Evolutionary conservation across 75 land plant species (phyloP).

Genomic region (Pseudotsuga menziesii): DNA sequence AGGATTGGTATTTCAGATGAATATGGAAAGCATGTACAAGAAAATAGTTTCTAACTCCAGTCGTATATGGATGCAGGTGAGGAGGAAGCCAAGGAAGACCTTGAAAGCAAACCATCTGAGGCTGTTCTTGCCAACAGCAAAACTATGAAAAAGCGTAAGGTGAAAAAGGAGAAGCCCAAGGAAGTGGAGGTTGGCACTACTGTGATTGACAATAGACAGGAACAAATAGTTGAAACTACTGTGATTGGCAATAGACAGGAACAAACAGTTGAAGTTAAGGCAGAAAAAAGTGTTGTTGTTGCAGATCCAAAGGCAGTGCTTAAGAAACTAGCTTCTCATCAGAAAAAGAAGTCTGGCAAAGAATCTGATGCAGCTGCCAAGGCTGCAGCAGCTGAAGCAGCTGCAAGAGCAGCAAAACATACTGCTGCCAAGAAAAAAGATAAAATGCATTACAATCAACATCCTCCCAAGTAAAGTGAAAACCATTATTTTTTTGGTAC

Average conservation of each 20-base stretch:
- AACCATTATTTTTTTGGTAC: background rate
- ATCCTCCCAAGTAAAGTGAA: conserved; percentile 18
- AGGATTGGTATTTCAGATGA: background rate
- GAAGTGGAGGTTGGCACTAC: conserved; percentile 2
- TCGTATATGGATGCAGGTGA: background rate
- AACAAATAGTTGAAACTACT: conserved; percentile 5
- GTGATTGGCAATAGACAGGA: background rate
- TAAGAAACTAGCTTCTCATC: conserved; percentile 20
- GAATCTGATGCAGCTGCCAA: conserved; percentile 25
- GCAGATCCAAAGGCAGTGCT: conserved; percentile 18
- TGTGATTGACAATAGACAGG: background rate
- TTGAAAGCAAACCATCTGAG: conserved; percentile 4
- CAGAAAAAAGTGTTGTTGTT: conserved; percentile 1
- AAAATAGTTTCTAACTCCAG: background rate
- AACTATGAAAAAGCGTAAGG: conserved; percentile 6
- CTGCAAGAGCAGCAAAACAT: conserved; percentile 23
- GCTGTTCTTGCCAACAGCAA: conserved; percentile 7
- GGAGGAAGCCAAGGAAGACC: conserved; percentile 7
- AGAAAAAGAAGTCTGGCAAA: conserved; percentile 26
- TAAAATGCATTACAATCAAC: conserved; percentile 24
- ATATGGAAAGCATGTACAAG: background rate
- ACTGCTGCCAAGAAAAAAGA: conserved; percentile 30
- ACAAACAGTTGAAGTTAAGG: conserved; percentile 7
- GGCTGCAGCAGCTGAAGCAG: conserved; percentile 25
- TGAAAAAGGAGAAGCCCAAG: conserved; percentile 18